Conservation (phyloP, 345 rosid species). For the Salix suchowensis region DNA sequence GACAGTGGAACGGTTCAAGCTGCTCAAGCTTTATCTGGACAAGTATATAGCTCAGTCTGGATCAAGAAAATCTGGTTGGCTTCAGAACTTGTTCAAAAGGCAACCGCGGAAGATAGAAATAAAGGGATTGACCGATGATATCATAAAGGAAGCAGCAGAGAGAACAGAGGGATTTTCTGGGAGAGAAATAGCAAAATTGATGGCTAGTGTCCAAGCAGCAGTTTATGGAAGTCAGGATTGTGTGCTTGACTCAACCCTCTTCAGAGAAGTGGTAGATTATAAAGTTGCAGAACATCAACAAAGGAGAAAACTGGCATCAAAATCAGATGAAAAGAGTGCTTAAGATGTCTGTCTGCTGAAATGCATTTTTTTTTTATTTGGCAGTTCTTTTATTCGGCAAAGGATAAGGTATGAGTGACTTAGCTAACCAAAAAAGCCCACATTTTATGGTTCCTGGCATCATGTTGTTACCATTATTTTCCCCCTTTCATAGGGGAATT, state of each 20-base stretch:
- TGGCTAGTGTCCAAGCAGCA: constrained; percentile 93
- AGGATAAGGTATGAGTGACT: not conserved
- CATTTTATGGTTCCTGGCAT: not conserved
- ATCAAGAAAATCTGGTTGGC: constrained; percentile 46
- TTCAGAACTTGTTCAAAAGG: constrained; percentile 49
- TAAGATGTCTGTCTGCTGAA: not conserved
- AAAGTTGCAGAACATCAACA: constrained; percentile 94
- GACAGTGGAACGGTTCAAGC: constrained; percentile 78
- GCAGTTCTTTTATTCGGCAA: not conserved
- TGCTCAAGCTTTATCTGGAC: constrained; percentile 77
- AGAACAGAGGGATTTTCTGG: constrained; percentile 88
- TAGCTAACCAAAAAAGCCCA: not conserved
- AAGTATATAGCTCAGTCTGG: constrained; percentile 79
- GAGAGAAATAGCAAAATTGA: constrained; percentile 82
- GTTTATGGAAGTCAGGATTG: constrained; percentile 84
- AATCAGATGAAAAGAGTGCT: constrained; percentile 10
- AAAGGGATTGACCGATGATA: constrained; percentile 67
- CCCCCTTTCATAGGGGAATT: not conserved
- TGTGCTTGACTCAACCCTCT: constrained; percentile 61
- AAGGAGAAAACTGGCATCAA: constrained; percentile 59
- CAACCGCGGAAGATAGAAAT: constrained; percentile 68
- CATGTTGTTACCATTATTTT: constrained; percentile 5
- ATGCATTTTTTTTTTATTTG: not conserved
- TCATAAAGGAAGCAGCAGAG: constrained; percentile 74
- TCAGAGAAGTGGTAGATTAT: constrained; percentile 87